These are phyloP conservation scores for Colletotrichum sp. DNA, from an alignment of 2,329 filamentous ascomycete species.

Conservation along the genomic window DNA sequence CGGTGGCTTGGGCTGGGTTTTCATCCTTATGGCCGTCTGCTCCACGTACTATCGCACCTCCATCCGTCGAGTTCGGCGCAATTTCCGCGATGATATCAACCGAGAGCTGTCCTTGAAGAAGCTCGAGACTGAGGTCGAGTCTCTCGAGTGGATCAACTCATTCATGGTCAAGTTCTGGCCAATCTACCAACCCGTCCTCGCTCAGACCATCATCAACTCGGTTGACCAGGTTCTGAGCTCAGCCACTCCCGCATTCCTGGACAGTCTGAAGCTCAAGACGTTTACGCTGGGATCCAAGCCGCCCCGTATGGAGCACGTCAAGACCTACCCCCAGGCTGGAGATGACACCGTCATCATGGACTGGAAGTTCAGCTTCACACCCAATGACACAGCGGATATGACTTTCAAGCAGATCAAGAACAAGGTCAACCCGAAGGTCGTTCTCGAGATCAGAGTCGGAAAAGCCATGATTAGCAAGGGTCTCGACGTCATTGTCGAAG, in stretches of 20 bases:
- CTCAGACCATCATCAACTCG: slow-evolving; percentile 88
- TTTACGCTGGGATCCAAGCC: slow-evolving; percentile 96
- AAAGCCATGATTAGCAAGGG: slow-evolving; percentile 98
- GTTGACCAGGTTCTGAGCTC: slow-evolving; percentile 96
- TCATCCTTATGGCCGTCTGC: slow-evolving; percentile 90
- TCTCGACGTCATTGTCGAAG: slow-evolving; percentile 95
- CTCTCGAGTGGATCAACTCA: slow-evolving; percentile 98
- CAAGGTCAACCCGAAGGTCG: slow-evolving; percentile 96
- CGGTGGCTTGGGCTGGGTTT: slow-evolving; percentile 90
- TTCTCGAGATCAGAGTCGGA: slow-evolving; percentile 91
- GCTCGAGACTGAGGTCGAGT: slow-evolving; percentile 90
- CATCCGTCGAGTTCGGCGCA: slow-evolving; percentile 88
- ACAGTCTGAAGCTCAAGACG: slow-evolving; percentile 90
- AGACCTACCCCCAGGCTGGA: slow-evolving; percentile 94
- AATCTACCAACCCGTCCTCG: slow-evolving; percentile 94
- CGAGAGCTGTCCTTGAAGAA: slow-evolving; percentile 87
- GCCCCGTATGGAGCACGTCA: slow-evolving; percentile 95
- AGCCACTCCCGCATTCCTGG: slow-evolving; percentile 88
- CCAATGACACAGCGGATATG: slow-evolving; percentile 91
- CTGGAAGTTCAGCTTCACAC: slow-evolving; percentile 99
- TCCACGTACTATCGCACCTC: slow-evolving; percentile 97
- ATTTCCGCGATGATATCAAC: slow-evolving; percentile 93
- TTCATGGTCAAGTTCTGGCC: slow-evolving; percentile 99
- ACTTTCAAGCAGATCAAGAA: slow-evolving; percentile 89
- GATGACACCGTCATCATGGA: slow-evolving; percentile 98